Percentiles rank a stretch among this genome's conserved stretches.
These are phyloP conservation scores for Neurospora pannonica DNA, from an alignment of 495 filamentous ascomycete genomes.

Conservation along the genomic window DNA sequence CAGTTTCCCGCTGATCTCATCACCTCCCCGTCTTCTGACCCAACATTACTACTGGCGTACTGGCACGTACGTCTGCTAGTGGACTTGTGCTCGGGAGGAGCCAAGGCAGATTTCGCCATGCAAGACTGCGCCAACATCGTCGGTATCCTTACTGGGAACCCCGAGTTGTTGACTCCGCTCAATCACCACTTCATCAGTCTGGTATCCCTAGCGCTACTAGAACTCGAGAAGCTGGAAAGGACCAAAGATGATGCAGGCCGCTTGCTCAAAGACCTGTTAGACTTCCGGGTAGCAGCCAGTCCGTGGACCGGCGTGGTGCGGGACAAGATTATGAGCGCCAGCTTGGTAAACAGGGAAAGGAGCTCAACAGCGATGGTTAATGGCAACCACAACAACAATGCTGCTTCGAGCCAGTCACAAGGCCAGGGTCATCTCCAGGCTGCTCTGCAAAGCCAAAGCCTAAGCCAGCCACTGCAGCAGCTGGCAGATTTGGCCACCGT, in stretches of 20 bases:
- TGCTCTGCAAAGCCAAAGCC: background rate
- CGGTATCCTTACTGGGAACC: conserved; percentile 43
- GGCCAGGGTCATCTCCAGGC: background rate
- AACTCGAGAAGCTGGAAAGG: conserved; percentile 40
- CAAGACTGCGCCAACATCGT: conserved; percentile 51
- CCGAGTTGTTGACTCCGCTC: conserved; percentile 51
- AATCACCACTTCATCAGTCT: conserved; percentile 66
- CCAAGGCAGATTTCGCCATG: conserved; percentile 40
- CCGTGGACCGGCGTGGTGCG: conserved; percentile 40
- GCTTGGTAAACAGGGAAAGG: conserved; percentile 6
- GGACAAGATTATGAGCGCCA: conserved; percentile 30
- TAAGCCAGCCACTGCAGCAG: conserved; percentile 37
- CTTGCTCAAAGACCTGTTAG: conserved; percentile 25
- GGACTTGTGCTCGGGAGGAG: conserved; percentile 43
- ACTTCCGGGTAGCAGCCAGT: conserved; percentile 23
- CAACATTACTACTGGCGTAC: conserved; percentile 58
- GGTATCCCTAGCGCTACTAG: conserved; percentile 55
- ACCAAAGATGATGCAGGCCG: conserved; percentile 24
- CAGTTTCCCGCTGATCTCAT: conserved; percentile 26
- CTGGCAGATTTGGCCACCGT: conserved; percentile 54
- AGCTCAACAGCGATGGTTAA: background rate
- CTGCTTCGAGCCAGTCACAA: conserved; percentile 20
- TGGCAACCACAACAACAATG: background rate
- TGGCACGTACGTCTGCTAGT: conserved; percentile 62
- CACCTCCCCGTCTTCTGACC: conserved; percentile 27